Percentiles rank a stretch among this genome's conserved stretches.
Evolutionary conservation across 2,329 filamentous ascomycete genomes (phyloP).

Genomic region (Parafenestella ontariensis): DNA sequence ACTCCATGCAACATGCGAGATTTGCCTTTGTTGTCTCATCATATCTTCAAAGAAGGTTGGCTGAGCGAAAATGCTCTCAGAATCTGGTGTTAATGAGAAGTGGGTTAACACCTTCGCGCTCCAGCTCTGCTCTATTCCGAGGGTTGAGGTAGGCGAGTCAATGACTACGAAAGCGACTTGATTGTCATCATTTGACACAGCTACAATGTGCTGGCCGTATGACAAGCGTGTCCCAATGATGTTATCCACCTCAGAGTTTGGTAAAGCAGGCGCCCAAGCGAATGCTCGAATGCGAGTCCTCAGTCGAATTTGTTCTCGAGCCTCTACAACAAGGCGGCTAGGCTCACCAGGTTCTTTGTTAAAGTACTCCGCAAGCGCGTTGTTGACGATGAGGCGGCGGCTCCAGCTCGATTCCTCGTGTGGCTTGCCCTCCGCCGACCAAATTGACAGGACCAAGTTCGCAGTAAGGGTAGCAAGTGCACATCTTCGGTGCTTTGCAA

Average conservation of each 20-base stretch:
- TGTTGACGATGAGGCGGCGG: conserved; percentile 62
- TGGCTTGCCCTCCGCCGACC: conserved; percentile 57
- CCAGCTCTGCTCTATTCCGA: conserved; percentile 35
- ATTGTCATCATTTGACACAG: conserved; percentile 52
- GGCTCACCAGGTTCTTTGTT: conserved; percentile 12
- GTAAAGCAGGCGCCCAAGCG: conserved; percentile 48
- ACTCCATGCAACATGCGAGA: conserved; percentile 50
- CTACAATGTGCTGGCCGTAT: conserved; percentile 44
- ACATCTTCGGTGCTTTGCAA: conserved; percentile 62
- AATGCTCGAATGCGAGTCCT: conserved; percentile 52
- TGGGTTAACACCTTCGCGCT: conserved; percentile 35
- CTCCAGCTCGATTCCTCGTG: conserved; percentile 57
- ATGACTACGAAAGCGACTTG: conserved; percentile 49
- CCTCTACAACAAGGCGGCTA: conserved; percentile 17
- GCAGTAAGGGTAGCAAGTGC: conserved; percentile 64
- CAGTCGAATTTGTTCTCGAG: conserved; percentile 46
- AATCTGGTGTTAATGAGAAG: conserved; percentile 25
- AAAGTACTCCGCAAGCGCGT: conserved; percentile 53
- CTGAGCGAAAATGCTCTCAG: conserved; percentile 15
- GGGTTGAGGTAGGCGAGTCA: conserved; percentile 47
- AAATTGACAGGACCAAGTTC: conserved; percentile 64
- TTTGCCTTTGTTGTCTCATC: conserved; percentile 40
- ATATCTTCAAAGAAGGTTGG: conserved; percentile 39
- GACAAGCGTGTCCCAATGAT: conserved; percentile 34
- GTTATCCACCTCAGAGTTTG: conserved; percentile 9